Evolutionary conservation across 1,284 basidiomycete species (phyloP), one percentile per base, ranked within the genome.

Genomic region (Gomphus bonarii): DNA sequence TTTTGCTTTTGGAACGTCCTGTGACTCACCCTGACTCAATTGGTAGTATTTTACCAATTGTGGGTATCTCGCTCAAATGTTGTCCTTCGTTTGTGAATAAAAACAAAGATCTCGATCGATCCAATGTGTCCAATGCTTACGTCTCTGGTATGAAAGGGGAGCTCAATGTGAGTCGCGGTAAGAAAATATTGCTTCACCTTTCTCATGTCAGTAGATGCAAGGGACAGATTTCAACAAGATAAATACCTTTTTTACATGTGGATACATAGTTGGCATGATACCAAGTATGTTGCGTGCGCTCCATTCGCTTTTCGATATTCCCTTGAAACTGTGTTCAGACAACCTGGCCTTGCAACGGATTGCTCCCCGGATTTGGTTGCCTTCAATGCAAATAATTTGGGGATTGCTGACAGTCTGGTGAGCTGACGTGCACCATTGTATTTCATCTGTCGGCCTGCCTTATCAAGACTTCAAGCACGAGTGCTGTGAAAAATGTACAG

Each of bases 81-180:
- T 28, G 31, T 25, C 16, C 9, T 12, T 55, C 44, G 25, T 47
- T 16, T 54, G 57, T 48, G 35, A 49, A 35, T 53, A 10, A 6
- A 33, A 33, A 11, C n/a, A 18, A 28, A 84, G 82, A 85, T 67
- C 72, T 85, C 20, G 81, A 85, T 66, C 72, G 82, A 58, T 80
- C 81, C 25, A 85, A 85, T 66, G 72, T 85, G 43, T 73, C 75
- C 58, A 85, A 85, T 67, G 82, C 84, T 8, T 88, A 87, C 67
- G 85, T 91, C 16, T 88, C 85, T 3, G 89, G 88, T 3, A 89
- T 92, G 88, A 82, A 79, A 62, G 85, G 91, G 68, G 86, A 88
- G 48, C 75, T 91, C 35, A 89, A 89, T 67, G 83, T 80, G 18
- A 30, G 66, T 63, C 48, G 25, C 30, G n/a, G 31, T n/a, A 42